A percentile compares a stretch with the other conserved stretches of the same genome.
phyloP scores from a whole-genome alignment of 2,329 filamentous ascomycete genomes.

The Trichocomaceae sp. region DNA sequence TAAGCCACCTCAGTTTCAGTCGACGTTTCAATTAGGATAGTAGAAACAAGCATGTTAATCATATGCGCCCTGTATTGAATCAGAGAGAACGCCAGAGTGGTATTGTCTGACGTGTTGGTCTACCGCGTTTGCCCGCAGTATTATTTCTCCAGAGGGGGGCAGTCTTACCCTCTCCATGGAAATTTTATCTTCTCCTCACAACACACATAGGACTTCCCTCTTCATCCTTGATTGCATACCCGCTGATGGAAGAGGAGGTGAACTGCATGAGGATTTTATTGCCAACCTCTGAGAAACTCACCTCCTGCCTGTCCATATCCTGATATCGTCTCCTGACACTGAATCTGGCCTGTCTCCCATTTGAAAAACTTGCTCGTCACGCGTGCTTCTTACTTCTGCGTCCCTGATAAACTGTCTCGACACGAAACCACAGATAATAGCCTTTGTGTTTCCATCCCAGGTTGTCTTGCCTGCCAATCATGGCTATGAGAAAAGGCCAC shows the following conservation, averaged over 20 bases:
- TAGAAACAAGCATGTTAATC: background rate
- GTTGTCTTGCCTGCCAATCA: background rate
- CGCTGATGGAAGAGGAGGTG: background rate
- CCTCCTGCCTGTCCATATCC: background rate
- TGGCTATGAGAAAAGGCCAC: slow-evolving; percentile 3
- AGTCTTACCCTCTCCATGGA: background rate
- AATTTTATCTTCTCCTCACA: background rate
- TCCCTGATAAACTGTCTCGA: background rate
- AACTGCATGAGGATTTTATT: background rate
- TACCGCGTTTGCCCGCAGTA: background rate
- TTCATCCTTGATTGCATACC: background rate
- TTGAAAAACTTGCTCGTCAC: background rate
- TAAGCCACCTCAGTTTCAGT: background rate
- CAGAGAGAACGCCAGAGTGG: background rate
- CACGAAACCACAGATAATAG: background rate
- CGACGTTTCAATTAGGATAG: background rate
- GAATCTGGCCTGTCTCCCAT: background rate
- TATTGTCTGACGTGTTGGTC: too few relatives aligned
- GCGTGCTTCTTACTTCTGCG: background rate
- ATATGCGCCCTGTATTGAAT: background rate
- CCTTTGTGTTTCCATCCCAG: too few relatives aligned
- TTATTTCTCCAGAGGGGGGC: background rate
- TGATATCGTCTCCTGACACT: background rate
- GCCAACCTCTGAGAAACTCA: background rate
- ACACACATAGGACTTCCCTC: background rate